phyloP scores from a whole-genome alignment of 768 basidiomycete genomes.

The Suillus weaverae region DNA sequence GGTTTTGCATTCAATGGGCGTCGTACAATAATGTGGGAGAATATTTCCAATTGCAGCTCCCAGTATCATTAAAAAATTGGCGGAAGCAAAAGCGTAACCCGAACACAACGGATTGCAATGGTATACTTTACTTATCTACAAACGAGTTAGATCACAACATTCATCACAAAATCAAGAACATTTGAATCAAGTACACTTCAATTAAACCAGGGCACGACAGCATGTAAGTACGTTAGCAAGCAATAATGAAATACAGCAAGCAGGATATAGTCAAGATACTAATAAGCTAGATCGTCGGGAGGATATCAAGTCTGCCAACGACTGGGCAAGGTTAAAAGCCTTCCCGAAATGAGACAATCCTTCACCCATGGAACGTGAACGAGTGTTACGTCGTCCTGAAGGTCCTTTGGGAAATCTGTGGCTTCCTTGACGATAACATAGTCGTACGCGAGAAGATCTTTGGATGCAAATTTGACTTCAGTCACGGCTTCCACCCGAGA shows the following conservation, averaged over 20 bases:
- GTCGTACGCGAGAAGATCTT: conserved; percentile 45
- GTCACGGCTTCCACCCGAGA: conserved; percentile 62
- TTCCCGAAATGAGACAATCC: conserved; percentile 68
- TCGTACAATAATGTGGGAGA: conserved; percentile 13
- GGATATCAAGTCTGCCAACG: neutral
- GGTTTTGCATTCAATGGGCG: neutral
- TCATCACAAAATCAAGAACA: neutral
- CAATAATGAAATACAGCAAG: neutral
- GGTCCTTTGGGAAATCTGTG: conserved; percentile 30
- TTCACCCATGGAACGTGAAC: conserved; percentile 76
- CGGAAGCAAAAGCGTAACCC: neutral
- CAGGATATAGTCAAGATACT: conserved; percentile 8
- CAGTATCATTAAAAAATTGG: neutral
- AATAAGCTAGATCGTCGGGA: neutral
- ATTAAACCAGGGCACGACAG: conserved; percentile 11
- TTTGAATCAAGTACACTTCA: conserved; percentile 10
- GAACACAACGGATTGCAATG: too few relatives aligned
- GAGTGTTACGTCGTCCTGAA: conserved; percentile 32
- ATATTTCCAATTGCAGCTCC: conserved; percentile 16
- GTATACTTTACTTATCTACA: neutral
- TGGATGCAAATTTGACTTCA: conserved; percentile 42
- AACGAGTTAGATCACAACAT: neutral
- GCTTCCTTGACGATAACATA: conserved; percentile 63
- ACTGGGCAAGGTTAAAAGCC: conserved; percentile 38
- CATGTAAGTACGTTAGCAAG: conserved; percentile 9